Base-by-base conservation (phyloP, 2,329 filamentous ascomycete genomes). In the Herpotrichia juniperi region DNA sequence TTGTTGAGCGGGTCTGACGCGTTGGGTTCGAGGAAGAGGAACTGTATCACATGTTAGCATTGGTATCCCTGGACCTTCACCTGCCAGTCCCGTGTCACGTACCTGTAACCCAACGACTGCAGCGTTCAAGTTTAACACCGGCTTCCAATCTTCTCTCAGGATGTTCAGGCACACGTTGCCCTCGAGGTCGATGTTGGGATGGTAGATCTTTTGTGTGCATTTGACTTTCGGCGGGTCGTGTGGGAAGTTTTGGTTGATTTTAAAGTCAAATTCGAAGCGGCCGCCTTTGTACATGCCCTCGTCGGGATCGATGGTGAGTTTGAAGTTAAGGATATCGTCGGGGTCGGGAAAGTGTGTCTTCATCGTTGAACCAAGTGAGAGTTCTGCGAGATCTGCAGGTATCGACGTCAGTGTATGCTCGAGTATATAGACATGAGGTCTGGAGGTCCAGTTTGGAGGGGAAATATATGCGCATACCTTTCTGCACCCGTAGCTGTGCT, bases 151-250 rank as follows among this genome's bases (percentile, higher is more conserved):
- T 78, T 99, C 94, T 56, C 94, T 83, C 68, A 99, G 77, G 67
- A 99, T 99, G 74, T 99, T 99, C 69, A 99, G 78, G 79, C 94
- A 99, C 57, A 99, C 93, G 72, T 99, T 99, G 64, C 94, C 94
- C 73, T 97, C 91, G 34, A 96, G 83, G 70, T 99, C 94, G 72
- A 99, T 99, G 76, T 99, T 99, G 5, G 94, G 94, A 74, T 99
- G 94, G 79, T 99, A 99, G 67, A 99, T 97, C 82, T 96, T 97
- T 78, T 99, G 91, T 63, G 87, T 89, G 79, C 94, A 97, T 70
- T 90, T 94, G 64, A 99, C 94, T 78, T 97, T 97, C 17, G 94
- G 94, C 57, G 94, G 93, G 74, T 97, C 93, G 78, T 97, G 94
- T 0, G 94, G 94, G 77, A 96, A 99, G 79, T 90, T 94, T 71